These are phyloP conservation scores for Cladophialophora yegresii DNA, from an alignment of 2,329 filamentous ascomycete genomes.

Conservation along the genomic window DNA sequence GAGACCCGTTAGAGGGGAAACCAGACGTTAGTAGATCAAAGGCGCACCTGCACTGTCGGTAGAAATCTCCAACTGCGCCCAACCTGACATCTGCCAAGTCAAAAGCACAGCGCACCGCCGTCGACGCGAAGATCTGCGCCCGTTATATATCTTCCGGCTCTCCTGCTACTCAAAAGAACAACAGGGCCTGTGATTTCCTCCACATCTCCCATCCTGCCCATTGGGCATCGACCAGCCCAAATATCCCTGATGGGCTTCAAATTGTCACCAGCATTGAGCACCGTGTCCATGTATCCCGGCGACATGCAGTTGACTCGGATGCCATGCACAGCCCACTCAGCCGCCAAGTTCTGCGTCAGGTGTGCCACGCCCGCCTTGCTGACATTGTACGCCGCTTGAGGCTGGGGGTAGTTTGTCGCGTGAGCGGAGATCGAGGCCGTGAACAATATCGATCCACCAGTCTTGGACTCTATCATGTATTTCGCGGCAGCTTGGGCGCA, in stretches of 20 bases:
- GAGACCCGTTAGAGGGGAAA: background rate
- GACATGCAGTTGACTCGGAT: constrained; percentile 71
- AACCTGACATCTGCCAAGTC: background rate
- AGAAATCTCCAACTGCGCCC: background rate
- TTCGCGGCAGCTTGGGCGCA: constrained; percentile 65
- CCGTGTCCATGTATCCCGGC: constrained; percentile 77
- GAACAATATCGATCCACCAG: constrained; percentile 68
- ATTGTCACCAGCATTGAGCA: constrained; percentile 67
- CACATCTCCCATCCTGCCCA: constrained; percentile 65
- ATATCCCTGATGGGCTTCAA: constrained; percentile 56
- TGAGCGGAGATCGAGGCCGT: constrained; percentile 63
- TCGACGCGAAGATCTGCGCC: constrained; percentile 67
- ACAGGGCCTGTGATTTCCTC: constrained; percentile 65
- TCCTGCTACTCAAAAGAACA: constrained; percentile 60
- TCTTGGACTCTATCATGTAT: constrained; percentile 52
- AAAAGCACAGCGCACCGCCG: constrained; percentile 49
- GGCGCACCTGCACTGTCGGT: background rate
- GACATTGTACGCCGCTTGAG: constrained; percentile 70
- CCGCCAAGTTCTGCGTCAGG: constrained; percentile 66
- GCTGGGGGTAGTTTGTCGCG: constrained; percentile 61
- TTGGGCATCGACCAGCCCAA: constrained; percentile 63
- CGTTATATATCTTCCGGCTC: constrained; percentile 67
- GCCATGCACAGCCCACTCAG: constrained; percentile 71
- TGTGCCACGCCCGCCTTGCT: constrained; percentile 68
- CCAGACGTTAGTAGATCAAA: background rate